These are phyloP conservation scores for Pisolithus microcarpus DNA, from an alignment of 768 basidiomycete species.

Conservation along the genomic window DNA sequence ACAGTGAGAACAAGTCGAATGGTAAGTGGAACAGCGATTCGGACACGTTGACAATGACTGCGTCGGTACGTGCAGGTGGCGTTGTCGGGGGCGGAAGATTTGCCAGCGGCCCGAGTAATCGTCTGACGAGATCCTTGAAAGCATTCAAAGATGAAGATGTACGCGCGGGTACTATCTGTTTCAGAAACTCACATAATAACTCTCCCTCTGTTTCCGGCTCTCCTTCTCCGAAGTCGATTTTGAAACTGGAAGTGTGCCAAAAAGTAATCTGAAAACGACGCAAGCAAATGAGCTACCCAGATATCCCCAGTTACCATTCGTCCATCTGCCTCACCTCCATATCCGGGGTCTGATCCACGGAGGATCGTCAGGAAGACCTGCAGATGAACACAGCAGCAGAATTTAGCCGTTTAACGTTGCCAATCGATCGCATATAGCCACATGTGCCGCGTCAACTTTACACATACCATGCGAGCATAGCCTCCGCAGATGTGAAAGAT, in stretches of 20 bases:
- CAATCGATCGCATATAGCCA: neutral
- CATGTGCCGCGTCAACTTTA: neutral
- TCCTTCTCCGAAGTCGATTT: conserved; percentile 58
- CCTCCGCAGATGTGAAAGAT: conserved; percentile 47
- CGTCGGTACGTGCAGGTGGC: conserved; percentile 38
- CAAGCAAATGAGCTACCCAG: neutral
- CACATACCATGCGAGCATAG: conserved; percentile 57
- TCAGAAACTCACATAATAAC: conserved; percentile 58
- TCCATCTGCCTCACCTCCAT: conserved; percentile 46
- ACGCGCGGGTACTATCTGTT: neutral
- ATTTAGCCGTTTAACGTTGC: too few relatives aligned
- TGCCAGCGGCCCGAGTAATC: conserved; percentile 51
- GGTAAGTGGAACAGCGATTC: conserved; percentile 55
- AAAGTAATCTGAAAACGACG: conserved; percentile 41
- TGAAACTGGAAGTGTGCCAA: conserved; percentile 51
- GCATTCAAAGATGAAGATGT: conserved; percentile 3
- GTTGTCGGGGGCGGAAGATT: conserved; percentile 35
- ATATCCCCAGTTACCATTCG: neutral
- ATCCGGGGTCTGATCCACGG: conserved; percentile 68
- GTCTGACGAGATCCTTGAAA: conserved; percentile 60
- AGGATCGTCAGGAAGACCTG: conserved; percentile 71
- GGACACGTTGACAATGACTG: conserved; percentile 40
- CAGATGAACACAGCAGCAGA: neutral
- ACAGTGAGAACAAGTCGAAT: conserved; percentile 37
- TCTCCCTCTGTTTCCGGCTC: conserved; percentile 51